Evolutionary conservation across 2,329 filamentous ascomycete species (phyloP).

Genomic region (Cercospora zeae-maydis): DNA sequence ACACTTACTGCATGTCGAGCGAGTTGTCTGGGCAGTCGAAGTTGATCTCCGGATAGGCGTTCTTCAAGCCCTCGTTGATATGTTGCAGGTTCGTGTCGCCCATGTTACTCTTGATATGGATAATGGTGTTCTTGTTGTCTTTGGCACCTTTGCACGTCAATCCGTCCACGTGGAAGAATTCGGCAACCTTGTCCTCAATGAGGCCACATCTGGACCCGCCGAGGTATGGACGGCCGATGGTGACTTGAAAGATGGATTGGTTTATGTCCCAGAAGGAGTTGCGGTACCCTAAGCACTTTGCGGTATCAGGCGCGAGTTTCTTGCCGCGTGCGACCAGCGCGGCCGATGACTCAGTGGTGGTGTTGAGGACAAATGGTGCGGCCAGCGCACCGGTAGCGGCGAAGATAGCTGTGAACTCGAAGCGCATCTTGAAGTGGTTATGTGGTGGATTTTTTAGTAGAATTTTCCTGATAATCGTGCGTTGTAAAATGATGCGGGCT

Average conservation of each 20-base stretch:
- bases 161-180: slow-evolving; percentile 3
- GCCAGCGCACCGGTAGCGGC: slow-evolving; percentile 19
- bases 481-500: not conserved
- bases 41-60: slow-evolving; percentile 18
- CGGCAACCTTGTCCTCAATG: slow-evolving; percentile 15
- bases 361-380: slow-evolving; percentile 4
- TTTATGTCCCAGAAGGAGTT: slow-evolving; percentile 16
- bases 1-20: not conserved
- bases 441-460: not conserved
- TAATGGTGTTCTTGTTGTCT: slow-evolving; percentile 18
- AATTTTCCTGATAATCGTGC: not conserved
- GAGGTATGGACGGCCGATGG: slow-evolving; percentile 20
- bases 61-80: slow-evolving; percentile 12
- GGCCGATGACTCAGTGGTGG: not conserved
- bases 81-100: slow-evolving; percentile 7
- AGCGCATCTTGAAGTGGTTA: slow-evolving; percentile 12
- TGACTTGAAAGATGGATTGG: slow-evolving; percentile 17
- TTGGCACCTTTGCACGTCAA: slow-evolving; percentile 18
- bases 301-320: slow-evolving; percentile 2
- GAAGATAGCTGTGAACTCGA: slow-evolving; percentile 12
- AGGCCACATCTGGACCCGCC: slow-evolving; percentile 15
- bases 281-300: slow-evolving; percentile 15
- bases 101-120: slow-evolving; percentile 18
- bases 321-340: slow-evolving; percentile 3
- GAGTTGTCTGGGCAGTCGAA: slow-evolving; percentile 13